Conservation (phyloP, 768 basidiomycete genomes). For the Boletus patriciae region DNA sequence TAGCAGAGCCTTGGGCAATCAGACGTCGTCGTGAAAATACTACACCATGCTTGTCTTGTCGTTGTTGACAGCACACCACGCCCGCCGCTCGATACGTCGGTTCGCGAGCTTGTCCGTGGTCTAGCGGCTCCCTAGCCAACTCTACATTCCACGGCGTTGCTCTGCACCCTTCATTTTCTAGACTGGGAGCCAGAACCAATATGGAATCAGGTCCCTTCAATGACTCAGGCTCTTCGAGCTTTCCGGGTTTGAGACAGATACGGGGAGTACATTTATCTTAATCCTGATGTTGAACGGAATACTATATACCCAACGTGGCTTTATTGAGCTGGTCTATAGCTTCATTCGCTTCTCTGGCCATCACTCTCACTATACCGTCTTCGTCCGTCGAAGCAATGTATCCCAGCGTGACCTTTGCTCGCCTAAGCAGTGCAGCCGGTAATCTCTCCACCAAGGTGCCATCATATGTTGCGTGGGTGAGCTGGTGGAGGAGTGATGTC, state of each 20-base stretch:
- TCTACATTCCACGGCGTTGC: slow-evolving; percentile 22
- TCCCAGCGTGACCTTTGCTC: slow-evolving; percentile 58
- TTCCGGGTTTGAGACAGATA: slow-evolving; percentile 88
- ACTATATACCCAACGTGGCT: slow-evolving; percentile 39
- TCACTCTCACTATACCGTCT: slow-evolving; percentile 67
- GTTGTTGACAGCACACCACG: not conserved
- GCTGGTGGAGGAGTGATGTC: slow-evolving; percentile 62
- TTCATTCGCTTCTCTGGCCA: slow-evolving; percentile 72
- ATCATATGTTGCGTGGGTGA: slow-evolving; percentile 52
- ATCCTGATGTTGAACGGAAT: not conserved
- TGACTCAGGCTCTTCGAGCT: slow-evolving; percentile 77
- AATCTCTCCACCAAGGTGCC: slow-evolving; percentile 11
- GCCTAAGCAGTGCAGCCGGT: slow-evolving; percentile 40
- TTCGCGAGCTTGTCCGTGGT: slow-evolving; percentile 30
- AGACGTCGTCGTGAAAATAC: slow-evolving; percentile 21
- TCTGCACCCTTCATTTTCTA: not conserved
- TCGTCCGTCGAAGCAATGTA: slow-evolving; percentile 73
- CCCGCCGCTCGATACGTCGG: slow-evolving; percentile 1
- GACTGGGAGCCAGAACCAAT: slow-evolving; percentile 47
- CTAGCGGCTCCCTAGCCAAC: slow-evolving; percentile 24
- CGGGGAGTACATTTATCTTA: slow-evolving; percentile 54
- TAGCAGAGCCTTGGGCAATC: slow-evolving; percentile 54
- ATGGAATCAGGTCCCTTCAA: slow-evolving; percentile 61
- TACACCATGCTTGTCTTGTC: not conserved
- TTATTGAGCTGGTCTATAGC: slow-evolving; percentile 50